Conservation (phyloP, 495 filamentous ascomycete species). For the Xylaria sp. region DNA sequence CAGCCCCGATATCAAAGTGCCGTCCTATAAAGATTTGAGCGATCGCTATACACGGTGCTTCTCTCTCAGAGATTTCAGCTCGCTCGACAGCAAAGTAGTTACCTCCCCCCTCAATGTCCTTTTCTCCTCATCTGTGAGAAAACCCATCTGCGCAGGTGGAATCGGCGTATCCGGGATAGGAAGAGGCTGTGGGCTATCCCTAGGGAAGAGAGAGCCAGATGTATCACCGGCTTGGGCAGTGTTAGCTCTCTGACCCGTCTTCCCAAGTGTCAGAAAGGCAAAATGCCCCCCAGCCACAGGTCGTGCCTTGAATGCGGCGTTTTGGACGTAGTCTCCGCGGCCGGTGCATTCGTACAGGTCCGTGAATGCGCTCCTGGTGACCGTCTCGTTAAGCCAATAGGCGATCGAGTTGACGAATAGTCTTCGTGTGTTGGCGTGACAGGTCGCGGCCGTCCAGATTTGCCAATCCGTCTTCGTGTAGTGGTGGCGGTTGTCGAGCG, state of each 20-base stretch:
- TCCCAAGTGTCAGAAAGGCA: slow-evolving; percentile 51
- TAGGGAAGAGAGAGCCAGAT: slow-evolving; percentile 44
- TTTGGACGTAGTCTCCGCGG: slow-evolving; percentile 37
- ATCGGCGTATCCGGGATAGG: not conserved
- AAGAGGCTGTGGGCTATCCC: slow-evolving; percentile 22
- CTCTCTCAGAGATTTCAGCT: not conserved
- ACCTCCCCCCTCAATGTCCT: not conserved
- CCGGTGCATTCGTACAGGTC: slow-evolving; percentile 52
- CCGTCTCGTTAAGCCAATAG: slow-evolving; percentile 74
- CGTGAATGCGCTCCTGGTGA: slow-evolving; percentile 45
- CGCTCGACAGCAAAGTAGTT: slow-evolving; percentile 1
- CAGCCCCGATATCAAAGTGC: not conserved
- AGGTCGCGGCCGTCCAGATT: slow-evolving; percentile 74
- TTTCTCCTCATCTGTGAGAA: not conserved
- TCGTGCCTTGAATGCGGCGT: slow-evolving; percentile 51
- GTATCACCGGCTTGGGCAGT: slow-evolving; percentile 52
- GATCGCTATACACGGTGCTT: not conserved
- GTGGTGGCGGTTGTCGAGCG: slow-evolving; percentile 74
- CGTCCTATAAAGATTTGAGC: not conserved
- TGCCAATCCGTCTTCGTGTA: slow-evolving; percentile 86
- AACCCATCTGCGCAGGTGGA: not conserved
- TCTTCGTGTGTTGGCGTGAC: slow-evolving; percentile 56
- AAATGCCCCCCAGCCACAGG: slow-evolving; percentile 65
- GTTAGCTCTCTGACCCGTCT: slow-evolving; percentile 65
- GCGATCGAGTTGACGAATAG: slow-evolving; percentile 72